Evolutionary conservation across 2,329 filamentous ascomycete genomes (phyloP), one percentile per base, ranked within the genome.

Genomic region (Penicillium sp.): DNA sequence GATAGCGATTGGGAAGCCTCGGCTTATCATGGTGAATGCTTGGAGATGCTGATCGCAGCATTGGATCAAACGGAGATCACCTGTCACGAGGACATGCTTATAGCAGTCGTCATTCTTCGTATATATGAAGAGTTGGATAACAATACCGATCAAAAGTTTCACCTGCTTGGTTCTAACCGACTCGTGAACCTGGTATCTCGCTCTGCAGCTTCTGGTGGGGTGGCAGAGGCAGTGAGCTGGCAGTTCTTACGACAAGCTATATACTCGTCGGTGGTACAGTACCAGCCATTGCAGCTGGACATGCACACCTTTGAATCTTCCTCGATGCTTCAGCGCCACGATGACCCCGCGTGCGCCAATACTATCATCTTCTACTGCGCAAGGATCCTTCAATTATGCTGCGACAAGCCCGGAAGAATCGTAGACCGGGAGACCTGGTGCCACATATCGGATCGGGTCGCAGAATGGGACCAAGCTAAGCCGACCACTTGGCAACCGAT

Each of bases 21-120:
- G 10, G 68, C 71, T 9, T 80, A 80, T 54, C 73, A 80, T 36
- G 74, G 77, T 18, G 68, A 75, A 47, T 81, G 78, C 53, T 67
- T 81, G 9, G 73, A 78, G 49, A 65, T 79, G 10, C 70, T 82
- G 5, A 80, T 81, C 2, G 67, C 75, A 10, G 75, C 76, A 2
- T 68, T 81, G 13, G 71, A 76, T 7, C 71, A 73, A 34, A 75
- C 77, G 0, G 69, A 73, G 13, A 68, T 74, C 1, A 72, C 73
- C 1, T 79, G 76, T 60, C 77, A 79, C 45, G 79, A 79, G 31
- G 77, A 75, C 14, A 72, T 81, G 2, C 66, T 82, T 0, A 73
- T 78, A 1, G 77, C 79, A 0, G 78, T 82, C 0, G 79, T 81
- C 8, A 73, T 81, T 5, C 64, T 81, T 18, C 74, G 79, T 0